Evolutionary conservation across 768 basidiomycete genomes (phyloP).

Genomic region (Aureoboletus auriporus): DNA sequence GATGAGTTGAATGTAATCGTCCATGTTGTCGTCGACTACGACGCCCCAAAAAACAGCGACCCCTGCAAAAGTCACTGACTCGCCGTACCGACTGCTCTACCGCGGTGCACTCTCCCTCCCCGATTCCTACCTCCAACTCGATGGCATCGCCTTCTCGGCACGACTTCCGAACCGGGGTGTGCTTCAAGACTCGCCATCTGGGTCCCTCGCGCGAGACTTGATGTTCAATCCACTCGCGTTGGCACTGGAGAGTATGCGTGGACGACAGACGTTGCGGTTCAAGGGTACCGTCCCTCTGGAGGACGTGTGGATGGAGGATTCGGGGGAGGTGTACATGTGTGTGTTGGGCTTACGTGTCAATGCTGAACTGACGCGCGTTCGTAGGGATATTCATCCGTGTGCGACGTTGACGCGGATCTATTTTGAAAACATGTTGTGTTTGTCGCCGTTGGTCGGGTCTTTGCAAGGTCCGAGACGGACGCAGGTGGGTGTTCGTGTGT

Average conservation of each 20-base stretch:
- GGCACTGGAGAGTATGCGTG: slow-evolving; percentile 78
- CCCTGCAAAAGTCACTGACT: not conserved
- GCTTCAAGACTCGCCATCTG: slow-evolving; percentile 26
- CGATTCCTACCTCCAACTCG: slow-evolving; percentile 67
- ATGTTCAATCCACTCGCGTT: slow-evolving; percentile 68
- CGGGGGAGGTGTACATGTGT: slow-evolving; percentile 44
- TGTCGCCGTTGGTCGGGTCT: slow-evolving; percentile 33
- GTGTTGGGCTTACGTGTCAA: not conserved
- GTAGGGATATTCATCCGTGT: slow-evolving; percentile 66
- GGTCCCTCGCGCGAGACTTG: slow-evolving; percentile 30
- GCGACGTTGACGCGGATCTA: slow-evolving; percentile 60
- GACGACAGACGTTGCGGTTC: slow-evolving; percentile 58
- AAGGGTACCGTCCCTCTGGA: slow-evolving; percentile 49
- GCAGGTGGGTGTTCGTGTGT: slow-evolving; percentile 59
- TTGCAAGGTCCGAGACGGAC: slow-evolving; percentile 31
- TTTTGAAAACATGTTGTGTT: slow-evolving; percentile 68
- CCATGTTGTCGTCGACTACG: not conserved
- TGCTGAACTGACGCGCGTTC: not conserved
- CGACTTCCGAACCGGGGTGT: slow-evolving; percentile 31
- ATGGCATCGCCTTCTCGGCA: slow-evolving; percentile 68
- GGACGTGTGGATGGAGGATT: slow-evolving; percentile 59
- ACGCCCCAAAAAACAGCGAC: no score
- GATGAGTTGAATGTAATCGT: no score
- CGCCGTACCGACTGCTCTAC: slow-evolving; percentile 55
- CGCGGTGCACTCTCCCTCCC: slow-evolving; percentile 71